These are phyloP conservation scores for Umbilicus rupestris DNA, from an alignment of 164 flowering plant genomes.

Conservation along the genomic window DNA sequence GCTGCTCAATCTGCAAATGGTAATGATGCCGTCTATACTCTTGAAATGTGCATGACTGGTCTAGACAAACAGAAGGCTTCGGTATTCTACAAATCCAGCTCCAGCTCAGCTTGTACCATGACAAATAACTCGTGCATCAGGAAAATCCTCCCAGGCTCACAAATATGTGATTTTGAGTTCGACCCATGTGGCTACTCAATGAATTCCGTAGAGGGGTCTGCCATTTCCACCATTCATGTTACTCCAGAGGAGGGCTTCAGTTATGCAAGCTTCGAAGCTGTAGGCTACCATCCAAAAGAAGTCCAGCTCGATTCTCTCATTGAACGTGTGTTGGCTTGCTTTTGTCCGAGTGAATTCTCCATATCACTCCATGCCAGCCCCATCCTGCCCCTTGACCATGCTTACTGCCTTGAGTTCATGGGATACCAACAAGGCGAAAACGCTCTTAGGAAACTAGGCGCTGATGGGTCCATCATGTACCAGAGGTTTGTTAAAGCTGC, in stretches of 20 bases:
- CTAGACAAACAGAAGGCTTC: constrained; percentile 37
- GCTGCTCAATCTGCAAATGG: not conserved
- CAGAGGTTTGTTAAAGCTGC: constrained; percentile 17
- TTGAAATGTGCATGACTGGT: constrained; percentile 86
- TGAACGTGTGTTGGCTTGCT: constrained; percentile 45
- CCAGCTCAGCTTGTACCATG: constrained; percentile 34
- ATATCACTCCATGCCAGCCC: constrained; percentile 33
- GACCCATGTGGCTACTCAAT: constrained; percentile 90
- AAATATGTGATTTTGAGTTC: constrained; percentile 61
- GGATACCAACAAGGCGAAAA: constrained; percentile 29
- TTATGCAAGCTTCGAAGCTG: constrained; percentile 72
- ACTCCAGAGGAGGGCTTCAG: constrained; percentile 87
- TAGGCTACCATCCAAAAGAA: constrained; percentile 28
- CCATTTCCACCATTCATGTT: constrained; percentile 60
- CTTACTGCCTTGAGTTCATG: constrained; percentile 13
- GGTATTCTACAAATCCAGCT: constrained; percentile 40
- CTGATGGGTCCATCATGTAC: constrained; percentile 34
- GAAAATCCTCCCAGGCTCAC: constrained; percentile 35
- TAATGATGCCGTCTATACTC: constrained; percentile 16
- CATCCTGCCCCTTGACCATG: constrained; percentile 15
- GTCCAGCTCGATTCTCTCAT: constrained; percentile 24
- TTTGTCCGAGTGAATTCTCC: constrained; percentile 47
- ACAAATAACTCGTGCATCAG: constrained; percentile 40
- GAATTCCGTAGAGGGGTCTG: constrained; percentile 54
- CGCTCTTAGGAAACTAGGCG: constrained; percentile 33